Conservation (phyloP, 441 rosid genomes). For the Euphorbia schlechtendalii region DNA sequence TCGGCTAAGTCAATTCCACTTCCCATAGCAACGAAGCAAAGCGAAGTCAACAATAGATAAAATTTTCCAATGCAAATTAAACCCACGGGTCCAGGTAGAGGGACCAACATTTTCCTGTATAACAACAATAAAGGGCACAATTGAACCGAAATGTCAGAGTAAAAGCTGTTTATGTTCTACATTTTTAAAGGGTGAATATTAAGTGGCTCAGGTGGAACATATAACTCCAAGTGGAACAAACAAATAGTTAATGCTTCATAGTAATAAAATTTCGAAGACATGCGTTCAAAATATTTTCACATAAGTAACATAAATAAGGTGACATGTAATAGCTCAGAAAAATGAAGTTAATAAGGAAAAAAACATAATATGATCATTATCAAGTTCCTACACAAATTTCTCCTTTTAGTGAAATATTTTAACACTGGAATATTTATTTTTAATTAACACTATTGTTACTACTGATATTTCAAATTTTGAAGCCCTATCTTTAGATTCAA, state of each 20-base stretch:
- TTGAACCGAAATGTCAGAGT: not conserved
- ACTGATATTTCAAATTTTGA: not conserved
- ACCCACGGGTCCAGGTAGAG: constrained; percentile 78
- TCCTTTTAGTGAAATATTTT: not conserved
- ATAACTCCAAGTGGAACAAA: not conserved
- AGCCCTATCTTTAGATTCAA: not conserved
- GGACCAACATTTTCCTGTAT: constrained; percentile 78
- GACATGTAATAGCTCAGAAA: not conserved
- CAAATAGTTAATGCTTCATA: not conserved
- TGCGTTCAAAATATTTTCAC: not conserved
- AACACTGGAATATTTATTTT: not conserved
- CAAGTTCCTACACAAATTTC: not conserved
- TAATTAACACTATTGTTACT: not conserved
- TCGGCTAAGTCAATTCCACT: constrained; percentile 65
- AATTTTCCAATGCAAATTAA: constrained; percentile 65
- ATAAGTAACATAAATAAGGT: not conserved
- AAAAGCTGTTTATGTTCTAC: not conserved
- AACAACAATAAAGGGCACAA: constrained; percentile 11
- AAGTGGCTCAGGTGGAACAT: not conserved
- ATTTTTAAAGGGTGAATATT: not conserved
- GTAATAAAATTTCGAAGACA: not conserved
- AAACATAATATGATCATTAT: not conserved
- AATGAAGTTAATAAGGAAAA: not conserved
- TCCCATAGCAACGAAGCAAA: constrained; percentile 82
- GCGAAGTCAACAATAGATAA: constrained; percentile 58